Conservation (phyloP, 192 early-diverging fungal species). For the Umbelopsis vinacea region DNA sequence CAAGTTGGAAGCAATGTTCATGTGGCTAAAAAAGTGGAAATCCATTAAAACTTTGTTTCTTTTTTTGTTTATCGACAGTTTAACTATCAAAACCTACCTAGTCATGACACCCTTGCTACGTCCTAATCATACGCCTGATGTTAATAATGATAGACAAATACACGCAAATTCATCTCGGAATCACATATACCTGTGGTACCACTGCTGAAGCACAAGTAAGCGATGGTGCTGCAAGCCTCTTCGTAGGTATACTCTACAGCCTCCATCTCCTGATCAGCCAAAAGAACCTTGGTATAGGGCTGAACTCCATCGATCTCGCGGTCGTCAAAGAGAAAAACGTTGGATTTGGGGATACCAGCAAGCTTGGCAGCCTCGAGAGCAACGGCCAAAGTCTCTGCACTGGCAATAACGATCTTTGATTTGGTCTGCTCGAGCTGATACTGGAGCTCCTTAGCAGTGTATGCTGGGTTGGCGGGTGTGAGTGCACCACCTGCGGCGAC, state of each 20-base stretch:
- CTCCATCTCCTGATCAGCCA: conserved; percentile 1
- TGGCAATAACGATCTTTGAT: conserved; percentile 68
- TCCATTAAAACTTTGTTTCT: not conserved
- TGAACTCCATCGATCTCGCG: conserved; percentile 33
- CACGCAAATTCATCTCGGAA: conserved; percentile 28
- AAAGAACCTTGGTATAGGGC: conserved; percentile 34
- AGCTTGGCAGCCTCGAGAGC: conserved; percentile 48
- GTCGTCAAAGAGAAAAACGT: conserved; percentile 48
- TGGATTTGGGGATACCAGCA: conserved; percentile 35
- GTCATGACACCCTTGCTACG: conserved; percentile 35
- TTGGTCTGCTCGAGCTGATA: conserved; percentile 71
- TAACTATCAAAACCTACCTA: conserved; percentile 17
- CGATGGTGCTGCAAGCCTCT: conserved; percentile 24
- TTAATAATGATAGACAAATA: conserved; percentile 21
- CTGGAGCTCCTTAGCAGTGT: conserved; percentile 72
- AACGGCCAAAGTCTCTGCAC: conserved; percentile 31
- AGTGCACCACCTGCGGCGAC: conserved; percentile 70
- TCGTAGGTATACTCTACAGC: conserved; percentile 30
- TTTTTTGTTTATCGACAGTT: not conserved
- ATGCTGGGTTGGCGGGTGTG: conserved; percentile 78
- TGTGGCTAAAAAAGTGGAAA: conserved; percentile 22
- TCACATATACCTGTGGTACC: conserved; percentile 36
- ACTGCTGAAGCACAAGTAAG: conserved; percentile 35
- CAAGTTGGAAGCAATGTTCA: conserved; percentile 31
- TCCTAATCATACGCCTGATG: conserved; percentile 11